Evolutionary conservation across 73 alveolate species (phyloP).

Genomic region (Halteria grandinella): DNA sequence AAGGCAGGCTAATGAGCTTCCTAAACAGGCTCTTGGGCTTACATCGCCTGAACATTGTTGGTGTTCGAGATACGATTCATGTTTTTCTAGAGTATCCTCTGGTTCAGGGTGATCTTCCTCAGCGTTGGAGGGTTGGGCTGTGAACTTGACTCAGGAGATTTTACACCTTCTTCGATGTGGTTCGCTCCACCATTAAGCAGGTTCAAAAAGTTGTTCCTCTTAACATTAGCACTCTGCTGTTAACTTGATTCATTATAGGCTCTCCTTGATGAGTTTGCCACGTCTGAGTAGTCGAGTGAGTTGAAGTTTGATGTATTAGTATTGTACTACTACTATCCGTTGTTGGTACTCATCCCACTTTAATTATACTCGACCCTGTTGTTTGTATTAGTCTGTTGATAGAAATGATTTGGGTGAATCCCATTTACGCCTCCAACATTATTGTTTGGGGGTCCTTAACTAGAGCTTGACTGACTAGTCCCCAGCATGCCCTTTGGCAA

Average conservation of each 20-base stretch:
- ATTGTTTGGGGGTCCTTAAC: background rate
- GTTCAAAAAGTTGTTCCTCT: conserved; percentile 32
- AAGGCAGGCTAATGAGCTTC: background rate
- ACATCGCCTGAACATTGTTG: background rate
- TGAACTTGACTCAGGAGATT: conserved; percentile 6
- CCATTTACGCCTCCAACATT: too few relatives aligned
- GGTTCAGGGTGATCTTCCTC: conserved; percentile 42
- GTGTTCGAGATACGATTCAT: conserved; percentile 9
- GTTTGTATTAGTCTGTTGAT: too few relatives aligned
- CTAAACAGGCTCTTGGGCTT: background rate
- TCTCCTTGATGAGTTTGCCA: background rate
- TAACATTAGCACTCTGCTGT: background rate
- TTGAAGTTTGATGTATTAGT: conserved; percentile 2
- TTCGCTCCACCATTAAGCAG: background rate
- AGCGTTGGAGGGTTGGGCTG: conserved; percentile 44
- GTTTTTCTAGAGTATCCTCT: conserved; percentile 26
- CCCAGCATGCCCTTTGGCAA: conserved; percentile 10
- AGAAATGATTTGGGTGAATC: conserved; percentile 39
- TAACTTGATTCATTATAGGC: conserved; percentile 22
- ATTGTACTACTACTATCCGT: background rate
- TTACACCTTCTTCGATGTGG: background rate
- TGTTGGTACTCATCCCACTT: conserved; percentile 7
- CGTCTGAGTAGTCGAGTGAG: conserved; percentile 13
- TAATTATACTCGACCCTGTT: too few relatives aligned
- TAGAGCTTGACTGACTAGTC: background rate